Conservation (phyloP, 2,329 filamentous ascomycete genomes). For the Curvularia verruculosa region DNA sequence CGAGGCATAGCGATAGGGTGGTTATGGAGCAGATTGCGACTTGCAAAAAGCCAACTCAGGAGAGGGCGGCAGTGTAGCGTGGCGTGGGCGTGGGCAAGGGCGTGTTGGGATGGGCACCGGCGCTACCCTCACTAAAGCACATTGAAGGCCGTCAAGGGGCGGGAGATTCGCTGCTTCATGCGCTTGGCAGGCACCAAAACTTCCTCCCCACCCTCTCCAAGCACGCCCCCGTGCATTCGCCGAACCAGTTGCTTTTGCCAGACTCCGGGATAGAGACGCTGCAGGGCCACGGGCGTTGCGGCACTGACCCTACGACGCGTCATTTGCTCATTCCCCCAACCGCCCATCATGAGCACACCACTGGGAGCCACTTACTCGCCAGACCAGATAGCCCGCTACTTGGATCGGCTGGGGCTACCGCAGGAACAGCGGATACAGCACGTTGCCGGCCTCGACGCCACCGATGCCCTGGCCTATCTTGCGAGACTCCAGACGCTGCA, state of each 20-base stretch:
- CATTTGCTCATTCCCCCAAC: no score
- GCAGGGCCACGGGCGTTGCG: neutral
- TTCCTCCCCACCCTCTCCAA: conserved; percentile 11
- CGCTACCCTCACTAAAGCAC: conserved; percentile 20
- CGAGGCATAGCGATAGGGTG: conserved; percentile 12
- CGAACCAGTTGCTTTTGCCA: conserved; percentile 3
- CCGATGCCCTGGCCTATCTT: conserved; percentile 39
- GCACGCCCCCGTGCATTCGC: conserved; percentile 2
- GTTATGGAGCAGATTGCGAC: neutral
- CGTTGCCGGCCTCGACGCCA: conserved; percentile 27
- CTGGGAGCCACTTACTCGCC: conserved; percentile 31
- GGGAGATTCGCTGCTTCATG: conserved; percentile 11
- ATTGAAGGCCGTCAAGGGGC: conserved; percentile 9
- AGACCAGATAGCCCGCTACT: conserved; percentile 43
- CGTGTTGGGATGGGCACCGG: neutral
- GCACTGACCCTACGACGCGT: neutral
- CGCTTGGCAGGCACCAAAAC: conserved; percentile 15
- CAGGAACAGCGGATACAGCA: conserved; percentile 33
- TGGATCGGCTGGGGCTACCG: conserved; percentile 43
- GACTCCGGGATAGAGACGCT: neutral
- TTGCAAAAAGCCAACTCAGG: neutral
- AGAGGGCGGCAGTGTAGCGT: neutral
- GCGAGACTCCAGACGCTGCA: conserved; percentile 48
- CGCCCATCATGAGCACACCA: conserved; percentile 11
- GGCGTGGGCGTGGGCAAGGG: neutral